Evolutionary conservation across 208 protist species (phyloP), one percentile per base, ranked within the genome.

Genomic region (Polymyxa betae): DNA sequence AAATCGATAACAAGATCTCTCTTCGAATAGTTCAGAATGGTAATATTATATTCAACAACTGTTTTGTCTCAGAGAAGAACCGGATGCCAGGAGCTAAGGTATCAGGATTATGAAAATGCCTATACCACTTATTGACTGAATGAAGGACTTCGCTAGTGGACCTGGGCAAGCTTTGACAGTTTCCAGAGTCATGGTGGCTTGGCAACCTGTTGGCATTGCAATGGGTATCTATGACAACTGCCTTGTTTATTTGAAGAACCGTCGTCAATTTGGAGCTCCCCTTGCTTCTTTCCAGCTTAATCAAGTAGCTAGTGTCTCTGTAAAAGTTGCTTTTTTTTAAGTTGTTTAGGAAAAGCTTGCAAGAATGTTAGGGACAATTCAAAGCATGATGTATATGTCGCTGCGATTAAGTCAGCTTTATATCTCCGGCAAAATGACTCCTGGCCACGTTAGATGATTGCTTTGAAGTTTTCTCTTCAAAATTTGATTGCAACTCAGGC

Each of bases 201-300:
- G 72, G 72, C 72, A 82, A 43, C 72, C 72, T 82, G 72, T 82
- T 12, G 72, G 72, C 5, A 82, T 82, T 82, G 72, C 72, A 5
- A 82, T 82, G 72, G 72, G 72, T 43, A 43, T 82, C n/a, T 82
- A 82, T 82, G 72, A 82, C n/a, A 5, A 82, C n/a, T 82, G 72
- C 72, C n/a, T 82, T 5, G 5, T 16, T 5, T 82, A 82, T n/a
- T 82, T 35, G 35, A 82, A 82, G 72, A 5, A 43, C 10, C 72
- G 72, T 20, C 5, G 35, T 20, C 72, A 82, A 82, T 82, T 82
- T 43, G 72, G 72, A 20, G 5, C 72, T 38, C 72, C 72, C 35
- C 72, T 82, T 20, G 72, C 72, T 20, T 5, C 72, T 5, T 82
- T 82, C n/a, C 72, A 82, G 72, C n/a, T 82, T 20, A 82, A 82